These are phyloP conservation scores for Colletotrichum sp. DNA, from an alignment of 2,329 filamentous ascomycete genomes.

Conservation along the genomic window DNA sequence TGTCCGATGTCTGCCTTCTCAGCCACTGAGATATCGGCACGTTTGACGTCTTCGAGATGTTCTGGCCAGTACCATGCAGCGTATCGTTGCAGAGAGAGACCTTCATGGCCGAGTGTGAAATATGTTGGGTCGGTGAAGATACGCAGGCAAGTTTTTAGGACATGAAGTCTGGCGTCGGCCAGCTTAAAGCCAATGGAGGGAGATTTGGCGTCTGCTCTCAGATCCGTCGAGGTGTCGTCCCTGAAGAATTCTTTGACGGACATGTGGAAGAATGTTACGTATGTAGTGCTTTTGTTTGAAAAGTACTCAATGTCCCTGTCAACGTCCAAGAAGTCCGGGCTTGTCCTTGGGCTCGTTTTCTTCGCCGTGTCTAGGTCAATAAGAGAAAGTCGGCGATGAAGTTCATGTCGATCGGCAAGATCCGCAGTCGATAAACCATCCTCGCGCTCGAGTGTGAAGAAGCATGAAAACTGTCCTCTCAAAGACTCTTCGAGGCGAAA, in stretches of 20 bases:
- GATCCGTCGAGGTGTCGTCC: slow-evolving; percentile 30
- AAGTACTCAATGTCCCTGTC: slow-evolving; percentile 42
- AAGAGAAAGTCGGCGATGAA: slow-evolving; percentile 22
- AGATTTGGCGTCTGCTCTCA: slow-evolving; percentile 4
- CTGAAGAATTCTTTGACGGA: slow-evolving; percentile 45
- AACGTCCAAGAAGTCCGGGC: slow-evolving; percentile 33
- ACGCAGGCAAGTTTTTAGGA: slow-evolving; percentile 41
- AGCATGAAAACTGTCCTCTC: slow-evolving; percentile 49
- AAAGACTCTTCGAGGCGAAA: slow-evolving; percentile 47
- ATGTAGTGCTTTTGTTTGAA: slow-evolving; percentile 45
- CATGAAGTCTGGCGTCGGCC: slow-evolving; percentile 36
- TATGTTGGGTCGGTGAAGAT: slow-evolving; percentile 38
- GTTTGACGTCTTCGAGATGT: slow-evolving; percentile 40
- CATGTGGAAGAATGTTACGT: slow-evolving; percentile 44
- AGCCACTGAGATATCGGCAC: slow-evolving; percentile 23
- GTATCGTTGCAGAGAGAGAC: slow-evolving; percentile 31
- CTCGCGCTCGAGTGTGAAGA: slow-evolving; percentile 49
- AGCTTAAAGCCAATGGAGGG: slow-evolving; percentile 39
- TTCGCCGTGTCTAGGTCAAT: neutral
- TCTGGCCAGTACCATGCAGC: slow-evolving; percentile 52
- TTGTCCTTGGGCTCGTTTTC: slow-evolving; percentile 24
- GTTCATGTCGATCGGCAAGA: slow-evolving; percentile 41
- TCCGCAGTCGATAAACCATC: slow-evolving; percentile 49
- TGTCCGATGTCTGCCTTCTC: slow-evolving; percentile 38
- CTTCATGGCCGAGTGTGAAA: slow-evolving; percentile 21